Evolutionary conservation across 2,329 filamentous ascomycete genomes (phyloP), one percentile per base, ranked within the genome.

Genomic region (Epichloe scottii): DNA sequence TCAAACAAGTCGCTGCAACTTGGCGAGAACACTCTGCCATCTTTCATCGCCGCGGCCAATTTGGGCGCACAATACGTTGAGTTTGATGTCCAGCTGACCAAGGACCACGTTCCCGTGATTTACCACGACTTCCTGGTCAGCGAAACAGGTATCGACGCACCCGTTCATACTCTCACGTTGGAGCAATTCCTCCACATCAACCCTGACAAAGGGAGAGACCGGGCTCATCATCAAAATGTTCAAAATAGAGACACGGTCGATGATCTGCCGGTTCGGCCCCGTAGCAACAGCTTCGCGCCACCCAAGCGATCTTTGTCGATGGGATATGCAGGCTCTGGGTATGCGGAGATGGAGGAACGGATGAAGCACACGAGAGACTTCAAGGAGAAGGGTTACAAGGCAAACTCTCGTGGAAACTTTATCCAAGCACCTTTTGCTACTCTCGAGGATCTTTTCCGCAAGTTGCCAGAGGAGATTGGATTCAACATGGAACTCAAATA

Each of bases 401-500:
- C 85, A 47, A 98, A 98, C 66, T 89, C 83, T 5, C 85, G 93
- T 4, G 93, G 91, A 49, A 89, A 89, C 63, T 94, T 94, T 60
- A 97, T 98, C 60, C 91, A 97, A 65, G 89, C 87, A 0, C 89
- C 91, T 0, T 98, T 98, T 69, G 90, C 91, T 7, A 98, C 93
- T 0, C 75, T 98, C 4, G 89, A 96, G 66, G 89, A 96, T 55
- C 82, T 97, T 64, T 96, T 98, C 71, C 79, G 80, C 60, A 84
- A 90, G 62, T 72, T 98, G 0, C 89, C 89, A 0, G 78, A 85
- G 55, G 76, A 80, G 14, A 86, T 95, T 21, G 90, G 93, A 14
- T 98, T 98, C 77, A 97, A 98, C 68, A 95, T 98, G 59, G 93
- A 98, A 72, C 87, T 98, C 78, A 97, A 98, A 70, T 98, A 98